Evolutionary conservation across 2,329 filamentous ascomycete species (phyloP), one percentile per base, ranked within the genome.

Genomic region (Trichoderma koningiopsis): DNA sequence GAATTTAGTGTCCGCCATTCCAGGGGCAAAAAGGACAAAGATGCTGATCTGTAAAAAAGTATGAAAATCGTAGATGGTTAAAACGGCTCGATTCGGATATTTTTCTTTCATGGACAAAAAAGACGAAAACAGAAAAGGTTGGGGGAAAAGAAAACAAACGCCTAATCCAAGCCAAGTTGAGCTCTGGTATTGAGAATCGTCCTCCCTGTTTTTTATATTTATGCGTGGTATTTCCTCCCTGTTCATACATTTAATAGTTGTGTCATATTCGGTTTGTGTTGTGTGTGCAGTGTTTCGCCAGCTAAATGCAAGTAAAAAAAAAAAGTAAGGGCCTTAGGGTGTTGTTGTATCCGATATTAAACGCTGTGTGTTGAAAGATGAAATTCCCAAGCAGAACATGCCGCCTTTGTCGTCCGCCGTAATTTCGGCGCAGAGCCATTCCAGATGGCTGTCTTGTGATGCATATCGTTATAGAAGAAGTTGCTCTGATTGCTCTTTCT

Each of bases 131-230:
- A 31, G 52, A 35, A 29, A 27, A 33, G 10, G 31, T 33, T 33
- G 31, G 4, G 5, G 14, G 14, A 0, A n/a, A 24, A 59, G n/a
- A 31, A 53, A 31, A 56, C 11, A 59, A 65, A 69, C 68, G 68
- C 68, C 68, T 56, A 43, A 65, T 66, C 61, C 55, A 66, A 69
- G 61, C 61, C 57, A 47, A 66, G 47, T n/a, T 53, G 52, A 64
- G 66, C 47, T 61, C 47, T 55, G 57, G 37, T 60, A 49, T 62
- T 68, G 66, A 29, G n/a, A 57, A 43, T 43, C 57, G 43, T 47
- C 57, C 14, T 55, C 35, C 47, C 55, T 61, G 47, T 47, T 47
- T 37, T 55, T 68, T 40, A 49, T 29, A 55, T 13, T 59, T 57
- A n/a, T 31, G 57, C 35, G 57, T 58, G 55, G 53, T 68, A 56